A percentile compares a stretch with the other conserved stretches of the same genome.
These are phyloP conservation scores for Eustoma russellianum DNA, from an alignment of 257 asterid species.

Conservation along the genomic window DNA sequence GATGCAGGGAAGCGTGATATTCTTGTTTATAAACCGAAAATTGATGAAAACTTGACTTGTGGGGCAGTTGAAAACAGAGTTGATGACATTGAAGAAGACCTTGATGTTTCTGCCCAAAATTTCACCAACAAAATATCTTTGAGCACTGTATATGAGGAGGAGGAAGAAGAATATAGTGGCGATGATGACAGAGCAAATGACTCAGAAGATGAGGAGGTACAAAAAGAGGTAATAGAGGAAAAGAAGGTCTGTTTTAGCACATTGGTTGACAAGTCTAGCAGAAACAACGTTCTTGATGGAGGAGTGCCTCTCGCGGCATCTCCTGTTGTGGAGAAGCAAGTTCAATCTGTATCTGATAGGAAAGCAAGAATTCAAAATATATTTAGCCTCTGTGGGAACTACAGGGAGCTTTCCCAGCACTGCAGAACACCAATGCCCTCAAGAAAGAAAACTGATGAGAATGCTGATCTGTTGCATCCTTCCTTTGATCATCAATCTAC, in stretches of 20 bases:
- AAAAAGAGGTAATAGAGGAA: slow-evolving; percentile 80
- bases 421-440: slow-evolving; percentile 18
- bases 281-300: background rate
- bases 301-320: slow-evolving; percentile 2
- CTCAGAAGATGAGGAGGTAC: slow-evolving; percentile 50
- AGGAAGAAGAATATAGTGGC: slow-evolving; percentile 61
- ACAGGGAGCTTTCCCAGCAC: slow-evolving; percentile 41
- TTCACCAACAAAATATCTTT: slow-evolving; percentile 36
- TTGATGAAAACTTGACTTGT: slow-evolving; percentile 12
- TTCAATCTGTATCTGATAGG: slow-evolving; percentile 13
- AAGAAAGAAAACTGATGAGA: slow-evolving; percentile 5
- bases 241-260: slow-evolving; percentile 27
- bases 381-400: slow-evolving; percentile 57
- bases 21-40: slow-evolving; percentile 20
- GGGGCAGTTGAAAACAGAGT: slow-evolving; percentile 19
- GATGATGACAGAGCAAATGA: slow-evolving; percentile 36
- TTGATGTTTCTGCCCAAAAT: slow-evolving; percentile 14
- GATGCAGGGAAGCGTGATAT: slow-evolving; percentile 31
- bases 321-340: background rate
- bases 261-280: slow-evolving; percentile 1
- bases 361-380: slow-evolving; percentile 49
- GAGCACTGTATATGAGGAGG: slow-evolving; percentile 78
- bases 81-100: slow-evolving; percentile 29
- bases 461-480: background rate
- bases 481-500: slow-evolving; percentile 8